phyloP scores from a whole-genome alignment of 768 basidiomycete genomes.

The Naganishia randhawae region DNA sequence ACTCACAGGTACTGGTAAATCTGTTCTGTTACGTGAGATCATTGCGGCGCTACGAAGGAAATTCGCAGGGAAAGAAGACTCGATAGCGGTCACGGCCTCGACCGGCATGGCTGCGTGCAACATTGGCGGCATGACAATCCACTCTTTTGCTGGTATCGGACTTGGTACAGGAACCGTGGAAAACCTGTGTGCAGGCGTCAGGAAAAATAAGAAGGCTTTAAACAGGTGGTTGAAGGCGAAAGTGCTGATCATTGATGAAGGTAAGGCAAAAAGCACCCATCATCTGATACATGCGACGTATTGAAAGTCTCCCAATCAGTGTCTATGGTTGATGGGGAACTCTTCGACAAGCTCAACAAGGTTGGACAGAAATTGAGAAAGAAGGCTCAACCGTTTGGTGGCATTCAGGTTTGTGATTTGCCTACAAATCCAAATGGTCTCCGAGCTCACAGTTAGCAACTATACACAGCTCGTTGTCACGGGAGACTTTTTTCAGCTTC shows the following conservation, averaged over 20 bases:
- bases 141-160: constrained; percentile 93
- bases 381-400: constrained; percentile 72
- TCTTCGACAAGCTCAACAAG: constrained; percentile 78
- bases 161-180: constrained; percentile 67
- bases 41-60: constrained; percentile 68
- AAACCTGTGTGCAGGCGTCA: constrained; percentile 63
- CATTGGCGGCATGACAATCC: constrained; percentile 90
- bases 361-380: constrained; percentile 67
- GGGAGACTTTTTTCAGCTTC: constrained; percentile 97
- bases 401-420: constrained; percentile 67
- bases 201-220: constrained; percentile 77
- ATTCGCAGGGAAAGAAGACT: constrained; percentile 59
- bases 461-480: constrained; percentile 77
- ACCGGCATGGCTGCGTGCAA: constrained; percentile 98
- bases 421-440: no score
- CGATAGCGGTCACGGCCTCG: constrained; percentile 88
- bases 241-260: constrained; percentile 82
- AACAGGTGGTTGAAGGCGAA: constrained; percentile 77
- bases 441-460: constrained; percentile 15
- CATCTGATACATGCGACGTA: background rate
- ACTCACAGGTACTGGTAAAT: constrained; percentile 86
- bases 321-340: constrained; percentile 85
- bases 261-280: constrained; percentile 52
- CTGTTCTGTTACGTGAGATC: constrained; percentile 86
- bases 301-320: constrained; percentile 56